Evolutionary conservation across 1,139 yeast genomes (phyloP).

Genomic region (Hanseniaspora sp.): DNA sequence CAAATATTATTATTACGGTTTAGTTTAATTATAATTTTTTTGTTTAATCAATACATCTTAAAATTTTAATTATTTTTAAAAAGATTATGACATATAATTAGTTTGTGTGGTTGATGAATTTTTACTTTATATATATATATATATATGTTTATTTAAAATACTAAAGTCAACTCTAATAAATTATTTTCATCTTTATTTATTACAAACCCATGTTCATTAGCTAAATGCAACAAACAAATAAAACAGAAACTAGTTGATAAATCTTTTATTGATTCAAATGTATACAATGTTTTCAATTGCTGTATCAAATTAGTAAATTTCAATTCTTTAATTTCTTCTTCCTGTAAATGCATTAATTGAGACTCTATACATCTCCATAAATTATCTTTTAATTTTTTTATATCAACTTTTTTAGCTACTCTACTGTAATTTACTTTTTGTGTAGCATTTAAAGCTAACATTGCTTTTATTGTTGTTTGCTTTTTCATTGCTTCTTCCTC

Average conservation of each 20-base stretch:
- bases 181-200: slow-evolving; percentile 40
- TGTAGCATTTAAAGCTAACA: slow-evolving; percentile 11
- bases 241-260: slow-evolving; percentile 81
- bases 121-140: too few species aligned
- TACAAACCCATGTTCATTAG: slow-evolving; percentile 72
- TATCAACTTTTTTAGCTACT: slow-evolving; percentile 77
- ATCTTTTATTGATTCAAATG: slow-evolving; percentile 45
- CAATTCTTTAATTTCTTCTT: slow-evolving; percentile 20
- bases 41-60: too few species aligned
- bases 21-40: too few species aligned
- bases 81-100: too few species aligned
- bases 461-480: slow-evolving; percentile 1
- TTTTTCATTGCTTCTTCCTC: neutral
- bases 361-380: slow-evolving; percentile 55
- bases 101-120: too few species aligned
- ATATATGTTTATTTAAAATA: neutral
- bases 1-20: too few species aligned
- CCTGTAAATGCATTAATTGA: slow-evolving; percentile 19
- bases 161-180: slow-evolving; percentile 42
- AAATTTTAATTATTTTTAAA: too few species aligned
- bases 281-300: slow-evolving; percentile 45
- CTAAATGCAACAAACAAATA: slow-evolving; percentile 72
- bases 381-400: slow-evolving; percentile 66
- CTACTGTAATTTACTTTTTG: slow-evolving; percentile 54
- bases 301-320: slow-evolving; percentile 34